Base-by-base conservation (phyloP, 441 rosid genomes). In the Erysimum pusillum region DNA sequence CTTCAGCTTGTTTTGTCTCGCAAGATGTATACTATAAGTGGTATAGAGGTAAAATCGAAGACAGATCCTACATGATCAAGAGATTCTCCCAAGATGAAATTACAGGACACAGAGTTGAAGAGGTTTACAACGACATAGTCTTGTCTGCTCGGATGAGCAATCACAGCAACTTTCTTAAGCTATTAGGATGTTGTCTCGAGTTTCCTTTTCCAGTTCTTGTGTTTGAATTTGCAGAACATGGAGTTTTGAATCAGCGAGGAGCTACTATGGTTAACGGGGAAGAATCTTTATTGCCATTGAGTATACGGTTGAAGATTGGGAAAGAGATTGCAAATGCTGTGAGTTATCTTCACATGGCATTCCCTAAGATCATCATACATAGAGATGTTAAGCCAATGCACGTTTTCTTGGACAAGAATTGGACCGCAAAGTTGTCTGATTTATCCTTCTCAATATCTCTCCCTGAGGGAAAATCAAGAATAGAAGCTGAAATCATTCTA, bases 111-210 rank as follows among this genome's bases (percentile, higher is more conserved):
- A 31, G 39, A 7, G 51, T 32, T 9, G 34, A 31, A 7, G 22
- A 65, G 3, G 66, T 58, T 18, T 70, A 70, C n/a, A 58, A 58
- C 2, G 74, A 58, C 35, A 69, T 79, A 3, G 82, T 76, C 3
- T 28, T 71, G 12, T 60, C 77, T 17, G 80, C 79, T 4, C 76
- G 75, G 36, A 75, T 75, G 82, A 79, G 72, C n/a, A 58, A 48
- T 0, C 86, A 84, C n/a, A 82, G 28, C n/a, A 79, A 77, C 61
- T 72, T 79, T 9, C 36, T 86, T 14, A 79, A 77, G 69, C 56
- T 86, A 7, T 22, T 81, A 7, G 84, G 85, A 51, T 84, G 80
- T 36, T 84, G 84, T 71, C 69, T 81, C 8, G 83, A 82, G 41
- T 51, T 78, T 8, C 18, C 67, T 6, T 41, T 34, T 60, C 85